Conservation (phyloP, 78 protist species). For the Dictyostelium firmibasis region DNA sequence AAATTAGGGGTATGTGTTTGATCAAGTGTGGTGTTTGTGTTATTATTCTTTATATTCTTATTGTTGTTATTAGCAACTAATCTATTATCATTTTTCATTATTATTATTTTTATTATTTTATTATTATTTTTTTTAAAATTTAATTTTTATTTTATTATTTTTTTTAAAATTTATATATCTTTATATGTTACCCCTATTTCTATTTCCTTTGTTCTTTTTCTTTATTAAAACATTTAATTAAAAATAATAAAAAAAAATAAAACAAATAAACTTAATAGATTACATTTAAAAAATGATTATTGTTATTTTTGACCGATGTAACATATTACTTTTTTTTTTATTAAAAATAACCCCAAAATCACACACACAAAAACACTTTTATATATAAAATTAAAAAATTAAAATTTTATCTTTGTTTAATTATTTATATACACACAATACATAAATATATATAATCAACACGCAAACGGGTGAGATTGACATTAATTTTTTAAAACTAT, state of each 20-base stretch:
- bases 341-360: neutral
- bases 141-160: neutral
- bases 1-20: neutral
- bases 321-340: neutral
- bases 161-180: neutral
- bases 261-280: neutral
- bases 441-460: neutral
- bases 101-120: neutral
- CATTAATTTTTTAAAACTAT: neutral
- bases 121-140: neutral
- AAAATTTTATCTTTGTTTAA: neutral
- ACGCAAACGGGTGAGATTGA: neutral
- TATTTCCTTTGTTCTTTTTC: neutral
- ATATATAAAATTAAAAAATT: neutral
- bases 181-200: neutral
- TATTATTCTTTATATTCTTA: neutral
- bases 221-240: neutral
- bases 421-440: neutral
- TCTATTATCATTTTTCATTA: neutral
- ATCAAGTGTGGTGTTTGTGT: neutral
- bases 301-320: constrained; percentile 1
- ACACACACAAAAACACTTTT: neutral
- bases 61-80: neutral
- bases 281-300: neutral
- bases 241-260: neutral